Percentiles rank a stretch among this genome's conserved stretches.
Evolutionary conservation across 345 rosid species (phyloP).

Genomic region (Aegle marmelos): DNA sequence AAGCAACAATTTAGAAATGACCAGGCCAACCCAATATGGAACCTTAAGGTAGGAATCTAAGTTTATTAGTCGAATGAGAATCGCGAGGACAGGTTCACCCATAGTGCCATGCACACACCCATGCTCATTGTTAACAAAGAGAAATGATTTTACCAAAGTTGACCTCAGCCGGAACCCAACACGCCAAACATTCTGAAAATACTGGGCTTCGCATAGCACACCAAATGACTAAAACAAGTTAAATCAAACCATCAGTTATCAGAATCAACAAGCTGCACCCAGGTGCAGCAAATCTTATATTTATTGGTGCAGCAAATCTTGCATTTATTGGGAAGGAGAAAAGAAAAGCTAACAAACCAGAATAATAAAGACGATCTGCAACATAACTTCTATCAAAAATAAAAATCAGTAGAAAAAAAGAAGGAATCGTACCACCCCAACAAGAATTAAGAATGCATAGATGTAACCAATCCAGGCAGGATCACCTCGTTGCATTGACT

Average conservation of each 20-base stretch:
- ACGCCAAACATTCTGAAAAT: slow-evolving; percentile 78
- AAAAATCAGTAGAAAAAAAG: neutral
- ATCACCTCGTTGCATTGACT: slow-evolving; percentile 95
- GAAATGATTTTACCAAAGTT: slow-evolving; percentile 66
- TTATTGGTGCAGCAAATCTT: neutral
- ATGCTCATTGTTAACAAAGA: neutral
- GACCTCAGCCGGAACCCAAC: slow-evolving; percentile 87
- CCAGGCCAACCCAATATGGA: slow-evolving; percentile 4
- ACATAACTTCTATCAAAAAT: neutral
- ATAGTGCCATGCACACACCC: neutral
- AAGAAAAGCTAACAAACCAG: neutral
- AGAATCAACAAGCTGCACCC: neutral
- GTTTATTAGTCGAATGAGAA: neutral
- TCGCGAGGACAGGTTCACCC: neutral
- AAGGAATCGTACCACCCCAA: slow-evolving; percentile 67
- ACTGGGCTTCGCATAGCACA: slow-evolving; percentile 78
- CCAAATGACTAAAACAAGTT: slow-evolving; percentile 55
- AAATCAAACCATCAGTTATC: slow-evolving; percentile 15
- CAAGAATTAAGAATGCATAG: slow-evolving; percentile 79
- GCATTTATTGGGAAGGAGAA: neutral
- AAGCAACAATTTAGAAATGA: slow-evolving; percentile 9
- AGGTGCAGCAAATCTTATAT: neutral
- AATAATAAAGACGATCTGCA: neutral
- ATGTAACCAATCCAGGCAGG: slow-evolving; percentile 86
- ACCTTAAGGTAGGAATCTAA: neutral